Conservation (phyloP, 805 yeast genomes). For the Candida easanensis region DNA sequence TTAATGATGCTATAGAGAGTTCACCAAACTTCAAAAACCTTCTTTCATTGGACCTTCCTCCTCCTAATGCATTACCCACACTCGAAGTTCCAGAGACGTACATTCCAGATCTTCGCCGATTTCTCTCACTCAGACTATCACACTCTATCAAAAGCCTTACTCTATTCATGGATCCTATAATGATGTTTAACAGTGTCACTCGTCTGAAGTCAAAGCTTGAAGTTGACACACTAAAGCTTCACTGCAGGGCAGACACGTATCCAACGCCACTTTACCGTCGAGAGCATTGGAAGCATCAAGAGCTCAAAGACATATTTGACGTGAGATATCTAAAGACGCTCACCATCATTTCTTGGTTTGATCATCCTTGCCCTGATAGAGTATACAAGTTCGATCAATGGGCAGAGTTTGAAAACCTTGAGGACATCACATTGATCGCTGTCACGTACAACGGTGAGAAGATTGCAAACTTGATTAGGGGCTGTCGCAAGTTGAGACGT, state of each 20-base stretch:
- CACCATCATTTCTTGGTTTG: conserved; percentile 43
- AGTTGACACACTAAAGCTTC: conserved; percentile 36
- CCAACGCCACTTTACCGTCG: conserved; percentile 29
- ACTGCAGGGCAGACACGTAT: conserved; percentile 40
- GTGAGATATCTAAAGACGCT: conserved; percentile 32
- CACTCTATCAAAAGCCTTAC: conserved; percentile 25
- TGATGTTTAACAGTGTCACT: conserved; percentile 33
- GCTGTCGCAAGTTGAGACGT: conserved; percentile 31
- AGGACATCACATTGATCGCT: conserved; percentile 40
- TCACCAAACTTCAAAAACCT: conserved; percentile 26
- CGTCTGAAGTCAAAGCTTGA: conserved; percentile 28
- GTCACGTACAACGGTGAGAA: conserved; percentile 31
- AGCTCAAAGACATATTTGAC: conserved; percentile 37
- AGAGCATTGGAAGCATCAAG: conserved; percentile 20
- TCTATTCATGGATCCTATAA: conserved; percentile 38
- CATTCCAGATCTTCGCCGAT: conserved; percentile 30
- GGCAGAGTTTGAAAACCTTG: conserved; percentile 33
- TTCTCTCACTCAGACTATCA: conserved; percentile 26
- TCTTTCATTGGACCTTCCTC: conserved; percentile 25
- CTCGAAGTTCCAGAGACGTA: conserved; percentile 21
- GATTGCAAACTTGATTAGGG: conserved; percentile 32
- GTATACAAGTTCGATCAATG: conserved; percentile 36
- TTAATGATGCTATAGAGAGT: conserved; percentile 33
- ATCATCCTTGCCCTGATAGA: conserved; percentile 31
- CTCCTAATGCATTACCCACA: conserved; percentile 31